A percentile compares a stretch with the other conserved stretches of the same genome.
Evolutionary conservation across 805 yeast genomes (phyloP).

Genomic region (Yamadazyma paraphyllophila): DNA sequence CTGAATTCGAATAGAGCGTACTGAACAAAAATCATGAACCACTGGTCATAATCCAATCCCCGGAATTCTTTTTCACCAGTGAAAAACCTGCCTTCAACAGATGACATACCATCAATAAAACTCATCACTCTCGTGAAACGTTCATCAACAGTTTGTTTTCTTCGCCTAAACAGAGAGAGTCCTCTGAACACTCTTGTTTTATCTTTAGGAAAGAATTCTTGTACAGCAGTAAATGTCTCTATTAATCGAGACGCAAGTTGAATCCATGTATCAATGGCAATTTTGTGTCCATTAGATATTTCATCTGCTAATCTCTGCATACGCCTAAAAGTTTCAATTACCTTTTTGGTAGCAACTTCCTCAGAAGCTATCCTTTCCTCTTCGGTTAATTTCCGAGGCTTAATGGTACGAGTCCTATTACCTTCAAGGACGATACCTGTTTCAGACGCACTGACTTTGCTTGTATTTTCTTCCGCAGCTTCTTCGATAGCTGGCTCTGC

Average conservation of each 20-base stretch:
- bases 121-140: slow-evolving; percentile 65
- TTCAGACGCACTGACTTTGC: not conserved
- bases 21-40: slow-evolving; percentile 86
- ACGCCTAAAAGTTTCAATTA: slow-evolving; percentile 53
- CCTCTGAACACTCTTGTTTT: slow-evolving; percentile 69
- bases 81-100: slow-evolving; percentile 29
- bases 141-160: slow-evolving; percentile 64
- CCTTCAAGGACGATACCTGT: not conserved
- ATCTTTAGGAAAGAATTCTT: slow-evolving; percentile 76
- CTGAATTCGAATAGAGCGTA: slow-evolving; percentile 67
- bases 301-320: slow-evolving; percentile 48
- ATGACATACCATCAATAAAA: slow-evolving; percentile 54
- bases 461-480: not conserved
- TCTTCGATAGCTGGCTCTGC: not conserved
- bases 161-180: slow-evolving; percentile 58
- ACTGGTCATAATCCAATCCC: slow-evolving; percentile 71
- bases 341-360: slow-evolving; percentile 54
- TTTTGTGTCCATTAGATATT: slow-evolving; percentile 39
- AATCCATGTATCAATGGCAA: slow-evolving; percentile 78
- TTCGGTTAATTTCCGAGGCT: slow-evolving; percentile 26
- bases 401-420: slow-evolving; percentile 10
- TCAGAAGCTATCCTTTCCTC: slow-evolving; percentile 57
- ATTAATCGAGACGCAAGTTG: slow-evolving; percentile 79
- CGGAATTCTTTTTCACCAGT: slow-evolving; percentile 63
- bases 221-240: slow-evolving; percentile 75